Base-by-base conservation (phyloP, 352 stramenopile genomes). In the Aphanomyces stellatus region DNA sequence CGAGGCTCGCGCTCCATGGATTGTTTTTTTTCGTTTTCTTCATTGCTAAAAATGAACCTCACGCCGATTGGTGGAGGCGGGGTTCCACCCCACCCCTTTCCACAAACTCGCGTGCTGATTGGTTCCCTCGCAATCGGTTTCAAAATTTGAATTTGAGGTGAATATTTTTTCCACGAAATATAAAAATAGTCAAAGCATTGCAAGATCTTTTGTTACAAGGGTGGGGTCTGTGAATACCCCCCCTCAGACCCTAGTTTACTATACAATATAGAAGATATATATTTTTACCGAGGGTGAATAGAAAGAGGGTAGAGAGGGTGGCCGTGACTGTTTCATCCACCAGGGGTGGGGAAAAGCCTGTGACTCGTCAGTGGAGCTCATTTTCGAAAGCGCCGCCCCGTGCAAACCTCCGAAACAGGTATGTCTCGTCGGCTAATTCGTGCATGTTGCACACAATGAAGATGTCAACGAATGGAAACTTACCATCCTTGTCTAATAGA, bases 401-500 rank as follows among this genome's bases (percentile, higher is more conserved):
- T 57, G 49, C 49, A 57, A 57, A 57, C 30, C 49, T 57, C 49
- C 49, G 49, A 57, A 57, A 57, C 49, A 57, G 49, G 49, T 57
- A 57, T 57, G 49, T 15, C 49, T 57, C 49, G 49, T 57, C 49
- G 49, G 25, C 22, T 5, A 51, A 51, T 51, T n/a, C n/a, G n/a
- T n/a, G 37, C 49, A 53, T 53, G 46, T 11, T 8, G 17, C 46
- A 53, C 22, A 43, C 37, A 51, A 22, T 27, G 5, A 5, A 25
- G 8, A 13, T 51, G n/a, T 57, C 30, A 28, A 53, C 10, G 8
- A 53, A 8, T 13, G 46, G 24, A 28, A 53, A n/a, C 27, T 57
- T 1, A 57, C 33, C 49, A 22, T 22, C 8, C 42, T 8, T 22
- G 19, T 42, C 7, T 25, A 51, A 33, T 67, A 81, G 70, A 82